phyloP scores from a whole-genome alignment of 2,329 filamentous ascomycete genomes.

The Venturia pyrina region DNA sequence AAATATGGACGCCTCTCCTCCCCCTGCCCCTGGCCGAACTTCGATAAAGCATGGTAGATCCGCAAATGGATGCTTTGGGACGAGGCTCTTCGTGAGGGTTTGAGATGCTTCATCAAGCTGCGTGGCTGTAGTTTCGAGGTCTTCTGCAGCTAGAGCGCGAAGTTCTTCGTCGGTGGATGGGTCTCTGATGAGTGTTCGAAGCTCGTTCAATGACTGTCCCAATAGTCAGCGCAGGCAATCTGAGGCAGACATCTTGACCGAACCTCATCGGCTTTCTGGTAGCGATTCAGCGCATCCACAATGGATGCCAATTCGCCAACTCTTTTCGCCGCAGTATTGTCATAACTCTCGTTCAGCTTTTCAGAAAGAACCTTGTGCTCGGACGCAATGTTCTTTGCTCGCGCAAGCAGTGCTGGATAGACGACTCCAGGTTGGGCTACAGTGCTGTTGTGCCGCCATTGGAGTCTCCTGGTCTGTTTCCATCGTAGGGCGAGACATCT shows the following conservation, averaged over 20 bases:
- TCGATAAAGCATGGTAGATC: conserved; percentile 84
- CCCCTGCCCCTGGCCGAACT: conserved; percentile 83
- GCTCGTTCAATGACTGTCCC: conserved; percentile 49
- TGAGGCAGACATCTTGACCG: conserved; percentile 14
- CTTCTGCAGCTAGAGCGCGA: conserved; percentile 50
- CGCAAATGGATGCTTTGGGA: conserved; percentile 83
- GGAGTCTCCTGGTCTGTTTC: conserved; percentile 23
- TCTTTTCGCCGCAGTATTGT: conserved; percentile 46
- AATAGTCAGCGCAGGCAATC: not conserved
- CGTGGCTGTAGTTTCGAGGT: conserved; percentile 57
- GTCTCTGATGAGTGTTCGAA: conserved; percentile 68
- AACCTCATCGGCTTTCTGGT: conserved; percentile 49
- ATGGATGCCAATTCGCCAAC: conserved; percentile 45
- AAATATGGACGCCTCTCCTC: conserved; percentile 84
- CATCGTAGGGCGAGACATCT: conserved; percentile 33
- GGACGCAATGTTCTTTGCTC: conserved; percentile 44
- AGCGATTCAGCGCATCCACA: conserved; percentile 43
- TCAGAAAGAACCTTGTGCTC: conserved; percentile 46
- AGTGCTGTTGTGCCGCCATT: conserved; percentile 16
- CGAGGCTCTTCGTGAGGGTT: conserved; percentile 64
- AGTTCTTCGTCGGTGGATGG: conserved; percentile 49
- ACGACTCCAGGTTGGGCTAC: conserved; percentile 20
- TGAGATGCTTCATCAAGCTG: conserved; percentile 54
- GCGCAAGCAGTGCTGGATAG: conserved; percentile 44
- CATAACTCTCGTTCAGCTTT: conserved; percentile 44